phyloP scores from a whole-genome alignment of 352 stramenopile species.

The Globisporangium yorkense region DNA sequence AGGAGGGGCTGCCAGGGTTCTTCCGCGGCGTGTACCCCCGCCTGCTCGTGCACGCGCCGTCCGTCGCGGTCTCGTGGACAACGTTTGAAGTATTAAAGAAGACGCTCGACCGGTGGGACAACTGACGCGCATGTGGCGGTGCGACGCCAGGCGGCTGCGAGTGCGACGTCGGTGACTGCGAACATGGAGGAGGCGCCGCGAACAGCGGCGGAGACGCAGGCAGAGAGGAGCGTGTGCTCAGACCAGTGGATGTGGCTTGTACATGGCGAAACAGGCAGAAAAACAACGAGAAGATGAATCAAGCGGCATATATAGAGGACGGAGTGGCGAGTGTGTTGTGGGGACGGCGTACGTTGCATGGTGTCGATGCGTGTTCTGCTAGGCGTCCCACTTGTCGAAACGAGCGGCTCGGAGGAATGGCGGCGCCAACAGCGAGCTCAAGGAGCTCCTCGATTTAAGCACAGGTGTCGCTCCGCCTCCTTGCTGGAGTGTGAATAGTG shows the following conservation, averaged over 20 bases:
- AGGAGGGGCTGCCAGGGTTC: slow-evolving; percentile 93
- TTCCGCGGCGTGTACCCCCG: slow-evolving; percentile 93
- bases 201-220: too few species aligned
- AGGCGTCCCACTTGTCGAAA: too few species aligned
- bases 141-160: too few species aligned
- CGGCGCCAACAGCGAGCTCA: too few species aligned
- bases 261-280: slow-evolving; percentile 8
- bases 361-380: too few species aligned
- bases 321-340: slow-evolving; percentile 1
- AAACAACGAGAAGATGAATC: slow-evolving; percentile 10
- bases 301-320: slow-evolving; percentile 37
- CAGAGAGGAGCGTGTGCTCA: neutral
- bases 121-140: neutral
- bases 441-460: too few species aligned
- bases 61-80: slow-evolving; percentile 98
- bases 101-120: slow-evolving; percentile 50
- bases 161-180: too few species aligned
- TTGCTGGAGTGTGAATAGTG: too few species aligned
- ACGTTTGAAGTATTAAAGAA: slow-evolving; percentile 97
- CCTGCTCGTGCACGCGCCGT: slow-evolving; percentile 94
- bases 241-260: slow-evolving; percentile 7
- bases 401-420: too few species aligned
- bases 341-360: neutral
- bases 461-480: too few species aligned
- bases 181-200: too few species aligned